phyloP scores from a whole-genome alignment of 2,329 filamentous ascomycete genomes.

The Penicillium sp. region DNA sequence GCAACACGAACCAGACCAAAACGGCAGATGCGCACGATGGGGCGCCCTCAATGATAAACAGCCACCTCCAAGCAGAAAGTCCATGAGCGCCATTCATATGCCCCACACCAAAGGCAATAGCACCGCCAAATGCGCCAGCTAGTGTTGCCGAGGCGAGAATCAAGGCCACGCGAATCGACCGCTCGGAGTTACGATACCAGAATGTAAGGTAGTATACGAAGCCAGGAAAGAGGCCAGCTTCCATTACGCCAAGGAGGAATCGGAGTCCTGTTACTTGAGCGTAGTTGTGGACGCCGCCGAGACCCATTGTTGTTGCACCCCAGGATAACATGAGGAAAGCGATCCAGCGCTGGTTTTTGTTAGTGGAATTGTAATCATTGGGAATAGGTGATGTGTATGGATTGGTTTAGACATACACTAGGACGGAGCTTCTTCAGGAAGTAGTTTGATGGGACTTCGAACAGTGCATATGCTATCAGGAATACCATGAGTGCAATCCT shows the following conservation, averaged over 20 bases:
- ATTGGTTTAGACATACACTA: constrained; percentile 33
- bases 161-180: constrained; percentile 59
- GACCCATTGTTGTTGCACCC: constrained; percentile 51
- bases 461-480: constrained; percentile 50
- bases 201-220: constrained; percentile 53
- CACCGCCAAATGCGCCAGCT: constrained; percentile 55
- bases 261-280: constrained; percentile 48
- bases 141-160: constrained; percentile 57
- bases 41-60: constrained; percentile 49
- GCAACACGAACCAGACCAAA: constrained; percentile 48
- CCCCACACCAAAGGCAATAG: constrained; percentile 54
- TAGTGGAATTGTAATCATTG: neutral
- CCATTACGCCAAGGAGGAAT: constrained; percentile 52
- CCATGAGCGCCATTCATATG: constrained; percentile 33
- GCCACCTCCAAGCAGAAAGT: constrained; percentile 48
- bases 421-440: constrained; percentile 51
- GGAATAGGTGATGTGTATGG: neutral
- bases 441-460: constrained; percentile 53
- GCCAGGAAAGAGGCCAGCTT: constrained; percentile 53
- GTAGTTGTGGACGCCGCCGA: constrained; percentile 47
- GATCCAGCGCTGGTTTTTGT: constrained; percentile 45
- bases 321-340: constrained; percentile 53
- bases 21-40: constrained; percentile 40
- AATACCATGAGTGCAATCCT: constrained; percentile 52
- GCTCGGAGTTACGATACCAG: constrained; percentile 58